Base-by-base conservation (phyloP, 2,329 filamentous ascomycete species). In the Clonostachys rhizophaga region DNA sequence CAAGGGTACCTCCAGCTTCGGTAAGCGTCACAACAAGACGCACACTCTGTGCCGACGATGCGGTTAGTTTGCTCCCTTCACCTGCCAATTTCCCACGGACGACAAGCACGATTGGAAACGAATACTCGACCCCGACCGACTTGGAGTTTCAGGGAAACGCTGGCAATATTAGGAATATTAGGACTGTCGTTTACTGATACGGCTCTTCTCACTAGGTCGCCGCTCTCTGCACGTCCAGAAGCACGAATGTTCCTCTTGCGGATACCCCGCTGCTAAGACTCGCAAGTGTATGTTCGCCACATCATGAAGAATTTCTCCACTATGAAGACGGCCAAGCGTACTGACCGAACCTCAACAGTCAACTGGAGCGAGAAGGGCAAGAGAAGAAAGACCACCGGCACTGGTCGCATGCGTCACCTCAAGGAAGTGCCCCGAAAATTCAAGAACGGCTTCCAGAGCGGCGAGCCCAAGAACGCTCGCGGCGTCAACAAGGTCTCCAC, bases 341-440 rank as follows among this genome's bases (percentile, higher is more conserved):
- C 57, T 39, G 37, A 46, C 43, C 18, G 44, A 12, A 44, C 14
- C 34, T 13, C 34, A 53, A 70, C 70, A 97, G 92, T 86, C 87
- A 96, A 99, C 89, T 99, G 94, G 94, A 84, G 89, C 75, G 92
- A 97, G 85, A 99, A 99, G 89, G 92, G 91, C 66, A 97, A 97
- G 90, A 84, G 94, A 76, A 95, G 94, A 87, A 97, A 96, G 91
- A 96, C 92, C 69, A 92, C 89, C 71, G 94, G 94, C 67, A 92
- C 90, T 69, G 94, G 94, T 74, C 89, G 94, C 75, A 94, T 91
- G 86, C 85, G 90, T 71, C 89, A 91, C 79, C 83, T 99, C 72
- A 95, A 95, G 83, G 83, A 81, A 66, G 86, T 99, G 70, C 80
- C 91, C 70, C 87, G 94, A 74, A 84, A 84, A 78, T 96, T 96